Evolutionary conservation across 169 alveolate species (phyloP).

Genomic region (Plasmodium falciparum): DNA sequence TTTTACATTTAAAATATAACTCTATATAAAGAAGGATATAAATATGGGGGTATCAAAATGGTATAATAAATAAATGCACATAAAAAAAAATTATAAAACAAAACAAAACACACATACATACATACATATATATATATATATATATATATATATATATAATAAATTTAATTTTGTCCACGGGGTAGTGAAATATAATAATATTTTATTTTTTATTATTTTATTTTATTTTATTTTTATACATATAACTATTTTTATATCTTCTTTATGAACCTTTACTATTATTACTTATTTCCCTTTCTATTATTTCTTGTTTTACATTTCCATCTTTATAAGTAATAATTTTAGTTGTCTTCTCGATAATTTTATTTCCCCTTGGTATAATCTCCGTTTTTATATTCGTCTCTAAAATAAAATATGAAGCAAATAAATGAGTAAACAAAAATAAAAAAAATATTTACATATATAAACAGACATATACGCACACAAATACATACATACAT

Average conservation of each 20-base stretch:
- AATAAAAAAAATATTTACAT: neutral
- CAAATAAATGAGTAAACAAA: neutral
- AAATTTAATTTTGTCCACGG: neutral
- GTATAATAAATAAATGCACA: neutral
- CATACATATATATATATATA: neutral
- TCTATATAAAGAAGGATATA: too few species aligned
- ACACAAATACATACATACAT: neutral
- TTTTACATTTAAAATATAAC: too few species aligned
- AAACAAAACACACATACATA: neutral
- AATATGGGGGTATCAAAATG: too few species aligned
- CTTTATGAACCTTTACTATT: slow-evolving; percentile 71
- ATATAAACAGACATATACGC: neutral
- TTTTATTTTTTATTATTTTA: slow-evolving; percentile 7
- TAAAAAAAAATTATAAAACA: neutral
- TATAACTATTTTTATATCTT: slow-evolving; percentile 1
- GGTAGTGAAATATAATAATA: neutral
- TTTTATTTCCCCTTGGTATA: slow-evolving; percentile 65
- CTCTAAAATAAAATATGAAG: slow-evolving; percentile 21
- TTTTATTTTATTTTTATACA: slow-evolving; percentile 7
- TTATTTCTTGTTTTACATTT: slow-evolving; percentile 55
- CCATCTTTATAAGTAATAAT: slow-evolving; percentile 68
- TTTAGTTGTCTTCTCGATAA: slow-evolving; percentile 67
- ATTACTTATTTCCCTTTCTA: slow-evolving; percentile 52
- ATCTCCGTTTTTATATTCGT: slow-evolving; percentile 72
- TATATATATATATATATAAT: neutral